Conservation (phyloP, 495 filamentous ascomycete species). For the Aspergillus ostianus region DNA sequence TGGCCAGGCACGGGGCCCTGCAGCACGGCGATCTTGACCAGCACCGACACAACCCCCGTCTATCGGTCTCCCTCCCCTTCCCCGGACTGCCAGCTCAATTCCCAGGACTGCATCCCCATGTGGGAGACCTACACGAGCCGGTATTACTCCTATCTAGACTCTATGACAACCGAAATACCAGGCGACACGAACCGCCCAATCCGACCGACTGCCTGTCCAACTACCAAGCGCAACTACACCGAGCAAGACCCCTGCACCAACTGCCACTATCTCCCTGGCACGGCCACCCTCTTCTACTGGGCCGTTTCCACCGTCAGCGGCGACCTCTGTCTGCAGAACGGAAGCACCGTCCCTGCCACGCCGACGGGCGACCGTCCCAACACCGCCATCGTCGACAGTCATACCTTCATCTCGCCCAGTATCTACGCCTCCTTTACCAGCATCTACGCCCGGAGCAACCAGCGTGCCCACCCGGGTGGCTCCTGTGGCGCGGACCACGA, state of each 20-base stretch:
- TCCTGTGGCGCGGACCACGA: slow-evolving; percentile 23
- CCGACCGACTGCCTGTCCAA: slow-evolving; percentile 15
- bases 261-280: slow-evolving; percentile 27
- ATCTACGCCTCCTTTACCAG: slow-evolving; percentile 28
- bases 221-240: no score
- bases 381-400: slow-evolving; percentile 24
- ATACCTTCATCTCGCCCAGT: slow-evolving; percentile 24
- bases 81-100: slow-evolving; percentile 16
- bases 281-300: slow-evolving; percentile 31
- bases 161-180: slow-evolving; percentile 8
- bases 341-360: slow-evolving; percentile 22
- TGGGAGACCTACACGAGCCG: slow-evolving; percentile 24
- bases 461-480: slow-evolving; percentile 16
- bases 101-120: slow-evolving; percentile 23
- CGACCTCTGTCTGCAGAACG: slow-evolving; percentile 25
- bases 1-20: slow-evolving; percentile 25
- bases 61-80: slow-evolving; percentile 16
- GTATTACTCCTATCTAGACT: slow-evolving; percentile 9
- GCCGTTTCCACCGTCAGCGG: slow-evolving; percentile 22
- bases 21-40: slow-evolving; percentile 7
- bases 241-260: slow-evolving; percentile 21
- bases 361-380: slow-evolving; percentile 18
- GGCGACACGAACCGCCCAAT: slow-evolving; percentile 28
- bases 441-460: slow-evolving; percentile 26
- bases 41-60: slow-evolving; percentile 7